Percentiles rank a stretch among this genome's conserved stretches.
Evolutionary conservation across 2,329 filamentous ascomycete species (phyloP).

Genomic region (Microdochium paspali): DNA sequence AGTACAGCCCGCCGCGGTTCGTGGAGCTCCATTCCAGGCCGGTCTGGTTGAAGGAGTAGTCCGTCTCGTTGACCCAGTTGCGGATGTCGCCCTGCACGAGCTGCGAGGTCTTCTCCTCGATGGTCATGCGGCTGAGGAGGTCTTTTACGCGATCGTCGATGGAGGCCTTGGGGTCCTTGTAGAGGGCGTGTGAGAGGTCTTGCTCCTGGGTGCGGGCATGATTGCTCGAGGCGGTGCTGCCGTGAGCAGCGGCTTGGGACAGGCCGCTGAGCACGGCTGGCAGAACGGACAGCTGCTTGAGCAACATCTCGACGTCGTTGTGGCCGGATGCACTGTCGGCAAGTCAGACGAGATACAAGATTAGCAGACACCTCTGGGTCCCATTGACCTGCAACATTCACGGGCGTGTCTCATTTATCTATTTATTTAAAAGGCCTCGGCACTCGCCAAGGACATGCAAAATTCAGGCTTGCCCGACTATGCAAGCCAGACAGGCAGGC

Average conservation of each 20-base stretch:
- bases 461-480: too few relatives aligned
- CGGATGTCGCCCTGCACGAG: conserved; percentile 60
- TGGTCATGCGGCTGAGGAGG: conserved; percentile 62
- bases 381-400: too few relatives aligned
- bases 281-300: not conserved
- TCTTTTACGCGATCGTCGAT: conserved; percentile 58
- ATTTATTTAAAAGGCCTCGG: too few relatives aligned
- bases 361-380: too few relatives aligned
- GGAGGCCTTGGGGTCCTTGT: conserved; percentile 53
- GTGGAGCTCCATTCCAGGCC: conserved; percentile 60
- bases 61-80: conserved; percentile 64
- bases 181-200: conserved; percentile 27
- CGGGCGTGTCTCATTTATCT: too few relatives aligned
- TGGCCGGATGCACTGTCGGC: not conserved
- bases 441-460: too few relatives aligned
- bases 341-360: too few relatives aligned
- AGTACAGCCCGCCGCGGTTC: conserved; percentile 58
- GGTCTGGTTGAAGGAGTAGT: conserved; percentile 56
- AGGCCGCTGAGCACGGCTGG: not conserved
- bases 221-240: not conserved
- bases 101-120: conserved; percentile 65
- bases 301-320: not conserved
- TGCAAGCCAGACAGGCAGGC: too few relatives aligned
- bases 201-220: not conserved
- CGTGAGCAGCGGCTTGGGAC: not conserved